Evolutionary conservation across 441 rosid genomes (phyloP).

Genomic region (Populus hybrid): DNA sequence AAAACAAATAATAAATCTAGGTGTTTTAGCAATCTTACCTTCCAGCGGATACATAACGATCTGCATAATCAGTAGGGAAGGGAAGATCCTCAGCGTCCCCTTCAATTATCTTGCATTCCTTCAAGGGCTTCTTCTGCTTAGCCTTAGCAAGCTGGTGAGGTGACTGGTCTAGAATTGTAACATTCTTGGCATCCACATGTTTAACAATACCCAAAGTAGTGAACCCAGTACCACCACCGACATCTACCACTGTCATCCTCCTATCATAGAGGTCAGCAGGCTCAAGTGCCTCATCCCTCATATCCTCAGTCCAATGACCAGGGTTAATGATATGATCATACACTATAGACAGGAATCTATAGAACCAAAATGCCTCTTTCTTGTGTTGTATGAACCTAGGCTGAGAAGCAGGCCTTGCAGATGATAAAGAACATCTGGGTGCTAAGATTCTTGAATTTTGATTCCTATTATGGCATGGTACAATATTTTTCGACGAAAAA

Average conservation of each 20-base stretch:
- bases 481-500: constrained; percentile 11
- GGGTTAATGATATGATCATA: constrained; percentile 51
- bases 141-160: constrained; percentile 59
- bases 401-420: constrained; percentile 48
- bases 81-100: constrained; percentile 62
- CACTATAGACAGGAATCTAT: constrained; percentile 47
- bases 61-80: constrained; percentile 46
- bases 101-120: constrained; percentile 50
- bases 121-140: constrained; percentile 49
- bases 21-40: constrained; percentile 27
- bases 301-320: constrained; percentile 57
- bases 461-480: background rate
- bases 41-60: constrained; percentile 54
- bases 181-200: constrained; percentile 54
- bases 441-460: constrained; percentile 13
- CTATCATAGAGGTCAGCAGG: constrained; percentile 45
- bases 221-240: constrained; percentile 55
- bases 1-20: background rate
- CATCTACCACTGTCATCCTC: constrained; percentile 43
- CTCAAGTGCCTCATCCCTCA: constrained; percentile 47
- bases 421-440: constrained; percentile 34
- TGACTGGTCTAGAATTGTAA: constrained; percentile 51
- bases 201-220: constrained; percentile 56
- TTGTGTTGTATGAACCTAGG: constrained; percentile 55
- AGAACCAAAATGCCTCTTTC: constrained; percentile 52